These are phyloP conservation scores for Mycena latifolia DNA, from an alignment of 768 basidiomycete genomes.

Conservation along the genomic window DNA sequence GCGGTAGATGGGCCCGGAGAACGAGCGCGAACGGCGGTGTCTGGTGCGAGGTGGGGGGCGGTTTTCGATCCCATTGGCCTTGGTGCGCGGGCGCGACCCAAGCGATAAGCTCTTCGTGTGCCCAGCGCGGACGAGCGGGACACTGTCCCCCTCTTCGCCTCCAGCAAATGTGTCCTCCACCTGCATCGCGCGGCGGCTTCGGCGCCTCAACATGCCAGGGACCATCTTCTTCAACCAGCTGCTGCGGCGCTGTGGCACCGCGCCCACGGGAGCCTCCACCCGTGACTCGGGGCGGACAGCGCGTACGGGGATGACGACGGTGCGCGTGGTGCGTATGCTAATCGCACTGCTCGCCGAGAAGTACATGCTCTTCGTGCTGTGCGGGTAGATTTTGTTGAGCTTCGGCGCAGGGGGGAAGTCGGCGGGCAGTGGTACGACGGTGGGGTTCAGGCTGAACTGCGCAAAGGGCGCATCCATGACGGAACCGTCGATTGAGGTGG, in stretches of 20 bases:
- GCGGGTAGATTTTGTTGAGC: not conserved
- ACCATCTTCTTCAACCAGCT: constrained; percentile 13
- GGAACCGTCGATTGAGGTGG: not conserved
- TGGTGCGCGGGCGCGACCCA: too few species aligned
- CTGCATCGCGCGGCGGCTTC: too few species aligned
- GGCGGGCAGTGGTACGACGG: not conserved
- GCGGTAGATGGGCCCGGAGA: not conserved
- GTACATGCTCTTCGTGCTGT: not conserved
- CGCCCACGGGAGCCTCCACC: not conserved
- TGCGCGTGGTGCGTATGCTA: not conserved
- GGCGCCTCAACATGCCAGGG: not conserved
- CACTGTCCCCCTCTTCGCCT: not conserved
- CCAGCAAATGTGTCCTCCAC: too few species aligned
- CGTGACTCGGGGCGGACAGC: not conserved
- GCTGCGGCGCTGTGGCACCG: too few species aligned
- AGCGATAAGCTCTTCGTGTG: not conserved
- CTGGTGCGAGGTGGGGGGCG: not conserved
- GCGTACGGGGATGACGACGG: not conserved
- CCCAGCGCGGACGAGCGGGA: not conserved
- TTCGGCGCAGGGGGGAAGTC: not conserved
- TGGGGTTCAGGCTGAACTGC: not conserved
- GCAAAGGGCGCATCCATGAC: not conserved
- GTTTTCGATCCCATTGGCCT: constrained; percentile 10
- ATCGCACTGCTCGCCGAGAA: not conserved
- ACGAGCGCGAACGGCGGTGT: not conserved